Base-by-base conservation (phyloP, 164 flowering plant species). In the Magnolia changhungtana region DNA sequence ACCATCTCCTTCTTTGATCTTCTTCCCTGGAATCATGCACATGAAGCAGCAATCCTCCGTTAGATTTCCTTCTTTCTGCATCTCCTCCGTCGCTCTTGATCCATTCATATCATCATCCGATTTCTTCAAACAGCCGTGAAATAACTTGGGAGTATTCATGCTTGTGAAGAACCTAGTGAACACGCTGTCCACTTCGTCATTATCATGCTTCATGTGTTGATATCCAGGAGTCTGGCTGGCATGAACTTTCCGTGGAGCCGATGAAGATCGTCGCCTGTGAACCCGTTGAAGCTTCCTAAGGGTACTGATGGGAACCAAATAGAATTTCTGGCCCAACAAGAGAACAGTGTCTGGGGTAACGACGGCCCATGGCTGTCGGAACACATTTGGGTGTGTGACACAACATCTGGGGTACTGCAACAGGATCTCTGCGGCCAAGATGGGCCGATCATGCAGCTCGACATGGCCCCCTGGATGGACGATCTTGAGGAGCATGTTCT, bases 381-480 rank as follows among this genome's bases (percentile, higher is more conserved):
- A 91, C 13, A 91, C 85, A 23, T 82, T 69, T 0, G 90, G 90
- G n/a, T 87, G 64, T 0, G 90, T 84, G 0, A 91, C 89, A 11
- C 87, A 84, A 63, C 91, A 87, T 77, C 74, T 84, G 1, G 95
- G 92, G 83, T 91, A 88, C 13, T 85, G 79, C 1, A 61, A 76
- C 83, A 89, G 83, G 78, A 90, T 74, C 37, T 91, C 91, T 0
- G 83, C 70, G 0, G 92, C 92, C 0, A 82, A 74, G 0, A 88
- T 73, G 0, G 91, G 92, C 67, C 85, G 75, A 72, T 89, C 91
- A 50, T 89, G 90, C 63, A 91, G 89, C 82, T 91, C 91, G 1
- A 83, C 80, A 2, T 82, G 92, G 91, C 7, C 91, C 92, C 91
- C 92, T 0, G 92, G 92, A 76, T 87, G 87, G 24, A 90, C 90